Evolutionary conservation across 176 grass and related monocot species (phyloP).

Genomic region (Guadua angustifolia): DNA sequence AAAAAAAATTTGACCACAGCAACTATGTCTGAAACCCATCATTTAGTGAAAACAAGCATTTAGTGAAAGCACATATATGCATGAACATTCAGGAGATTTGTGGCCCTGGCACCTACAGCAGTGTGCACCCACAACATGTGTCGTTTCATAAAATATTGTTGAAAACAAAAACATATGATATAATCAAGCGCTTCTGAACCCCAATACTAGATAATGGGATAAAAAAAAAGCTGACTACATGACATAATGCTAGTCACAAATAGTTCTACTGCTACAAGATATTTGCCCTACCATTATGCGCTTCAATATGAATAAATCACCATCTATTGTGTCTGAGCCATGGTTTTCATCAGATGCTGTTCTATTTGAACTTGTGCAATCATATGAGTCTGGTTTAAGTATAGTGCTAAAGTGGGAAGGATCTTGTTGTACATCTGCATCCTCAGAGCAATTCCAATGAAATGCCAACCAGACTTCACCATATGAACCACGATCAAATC

Average conservation of each 20-base stretch:
- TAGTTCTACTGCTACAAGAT: constrained; percentile 19
- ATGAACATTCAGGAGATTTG: not conserved
- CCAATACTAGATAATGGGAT: not conserved
- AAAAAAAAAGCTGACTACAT: not conserved
- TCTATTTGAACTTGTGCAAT: constrained; percentile 56
- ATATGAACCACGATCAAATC: constrained; percentile 92
- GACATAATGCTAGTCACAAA: constrained; percentile 8
- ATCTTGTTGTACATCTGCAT: constrained; percentile 55
- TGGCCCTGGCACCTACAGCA: not conserved
- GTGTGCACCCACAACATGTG: not conserved
- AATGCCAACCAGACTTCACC: constrained; percentile 99
- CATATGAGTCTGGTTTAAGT: constrained; percentile 48
- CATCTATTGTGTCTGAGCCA: constrained; percentile 53
- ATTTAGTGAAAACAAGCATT: not conserved
- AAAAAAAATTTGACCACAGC: constrained; percentile 23
- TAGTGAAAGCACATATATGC: not conserved
- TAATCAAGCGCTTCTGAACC: not conserved
- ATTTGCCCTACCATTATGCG: constrained; percentile 85
- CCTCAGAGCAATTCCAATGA: constrained; percentile 93
- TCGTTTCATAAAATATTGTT: not conserved
- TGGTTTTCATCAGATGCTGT: constrained; percentile 50
- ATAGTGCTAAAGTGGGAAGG: constrained; percentile 38
- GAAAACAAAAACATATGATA: constrained; percentile 14
- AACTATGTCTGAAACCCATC: constrained; percentile 12
- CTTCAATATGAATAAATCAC: constrained; percentile 96